Evolutionary conservation across 2,329 filamentous ascomycete genomes (phyloP).

Genomic region (Arachnomyces sp.): DNA sequence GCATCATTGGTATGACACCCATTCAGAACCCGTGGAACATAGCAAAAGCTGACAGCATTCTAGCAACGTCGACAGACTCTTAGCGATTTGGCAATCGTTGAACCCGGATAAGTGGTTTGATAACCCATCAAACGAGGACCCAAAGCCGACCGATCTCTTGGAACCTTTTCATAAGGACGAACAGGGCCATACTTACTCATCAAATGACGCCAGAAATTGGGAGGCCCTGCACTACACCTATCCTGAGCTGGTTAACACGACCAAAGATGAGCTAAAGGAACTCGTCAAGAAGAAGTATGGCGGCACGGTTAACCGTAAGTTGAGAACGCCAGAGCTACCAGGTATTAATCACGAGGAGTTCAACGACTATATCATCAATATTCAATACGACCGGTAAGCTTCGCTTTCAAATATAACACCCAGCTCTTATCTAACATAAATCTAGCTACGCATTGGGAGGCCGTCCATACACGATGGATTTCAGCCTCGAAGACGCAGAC

Average conservation of each 20-base stretch:
- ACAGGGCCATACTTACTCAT: slow-evolving; percentile 1
- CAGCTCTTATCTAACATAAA: too few species aligned
- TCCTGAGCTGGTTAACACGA: slow-evolving; percentile 4
- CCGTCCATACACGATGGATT: too few species aligned
- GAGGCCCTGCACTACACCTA: slow-evolving; percentile 3
- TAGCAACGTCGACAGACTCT: slow-evolving; percentile 4
- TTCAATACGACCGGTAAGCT: too few species aligned
- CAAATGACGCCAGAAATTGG: background rate
- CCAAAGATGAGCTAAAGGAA: too few species aligned
- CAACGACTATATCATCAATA: too few species aligned
- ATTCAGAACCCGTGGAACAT: background rate
- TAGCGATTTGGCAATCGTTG: slow-evolving; percentile 3
- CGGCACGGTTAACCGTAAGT: too few species aligned
- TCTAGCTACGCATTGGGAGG: too few species aligned
- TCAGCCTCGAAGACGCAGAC: too few species aligned
- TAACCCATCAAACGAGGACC: background rate
- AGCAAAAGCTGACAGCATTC: background rate
- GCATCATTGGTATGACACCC: slow-evolving; percentile 3
- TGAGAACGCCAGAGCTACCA: too few species aligned
- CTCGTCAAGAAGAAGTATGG: too few species aligned
- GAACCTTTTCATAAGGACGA: slow-evolving; percentile 3
- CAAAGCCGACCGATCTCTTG: slow-evolving; percentile 2
- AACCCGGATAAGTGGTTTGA: slow-evolving; percentile 6
- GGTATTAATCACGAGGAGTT: too few species aligned
- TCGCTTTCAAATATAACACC: too few species aligned